phyloP scores from a whole-genome alignment of 371 early-diverging fungal genomes.

The Smittium mucronatum region DNA sequence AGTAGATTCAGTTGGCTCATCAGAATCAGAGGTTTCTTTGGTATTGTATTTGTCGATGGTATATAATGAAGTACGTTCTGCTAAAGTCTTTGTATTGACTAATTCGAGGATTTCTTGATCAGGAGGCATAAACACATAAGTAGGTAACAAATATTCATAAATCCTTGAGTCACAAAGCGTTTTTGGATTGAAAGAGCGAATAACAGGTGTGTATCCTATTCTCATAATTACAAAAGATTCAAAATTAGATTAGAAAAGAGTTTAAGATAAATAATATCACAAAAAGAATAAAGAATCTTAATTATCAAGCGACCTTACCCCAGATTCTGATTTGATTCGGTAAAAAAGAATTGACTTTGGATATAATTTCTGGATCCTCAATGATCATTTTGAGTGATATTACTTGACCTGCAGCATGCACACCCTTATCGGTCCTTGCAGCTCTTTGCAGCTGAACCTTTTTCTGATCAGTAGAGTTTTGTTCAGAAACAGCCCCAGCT shows the following conservation, averaged over 20 bases:
- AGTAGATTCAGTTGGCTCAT: background rate
- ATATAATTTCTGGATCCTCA: conserved; percentile 52
- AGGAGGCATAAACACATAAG: conserved; percentile 57
- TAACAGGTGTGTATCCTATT: conserved; percentile 44
- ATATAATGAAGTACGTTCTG: conserved; percentile 20
- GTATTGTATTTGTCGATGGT: conserved; percentile 14
- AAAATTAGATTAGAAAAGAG: no score
- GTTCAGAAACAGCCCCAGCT: conserved; percentile 59
- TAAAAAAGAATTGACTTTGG: conserved; percentile 56
- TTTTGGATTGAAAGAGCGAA: conserved; percentile 83
- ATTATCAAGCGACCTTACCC: no score
- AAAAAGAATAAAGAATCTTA: no score
- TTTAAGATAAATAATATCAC: no score
- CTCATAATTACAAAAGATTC: conserved; percentile 40
- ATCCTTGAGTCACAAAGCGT: conserved; percentile 80
- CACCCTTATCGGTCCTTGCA: conserved; percentile 99
- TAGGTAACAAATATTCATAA: conserved; percentile 97
- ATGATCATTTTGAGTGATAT: conserved; percentile 81
- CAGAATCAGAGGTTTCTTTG: background rate
- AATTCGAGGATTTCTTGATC: conserved; percentile 26
- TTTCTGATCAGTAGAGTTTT: conserved; percentile 58
- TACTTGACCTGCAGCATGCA: conserved; percentile 95
- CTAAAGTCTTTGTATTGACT: conserved; percentile 22
- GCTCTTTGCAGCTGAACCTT: conserved; percentile 67
- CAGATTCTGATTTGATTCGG: conserved; percentile 76